phyloP scores from a whole-genome alignment of 2,329 filamentous ascomycete genomes.

The Fusarium incarnatum region DNA sequence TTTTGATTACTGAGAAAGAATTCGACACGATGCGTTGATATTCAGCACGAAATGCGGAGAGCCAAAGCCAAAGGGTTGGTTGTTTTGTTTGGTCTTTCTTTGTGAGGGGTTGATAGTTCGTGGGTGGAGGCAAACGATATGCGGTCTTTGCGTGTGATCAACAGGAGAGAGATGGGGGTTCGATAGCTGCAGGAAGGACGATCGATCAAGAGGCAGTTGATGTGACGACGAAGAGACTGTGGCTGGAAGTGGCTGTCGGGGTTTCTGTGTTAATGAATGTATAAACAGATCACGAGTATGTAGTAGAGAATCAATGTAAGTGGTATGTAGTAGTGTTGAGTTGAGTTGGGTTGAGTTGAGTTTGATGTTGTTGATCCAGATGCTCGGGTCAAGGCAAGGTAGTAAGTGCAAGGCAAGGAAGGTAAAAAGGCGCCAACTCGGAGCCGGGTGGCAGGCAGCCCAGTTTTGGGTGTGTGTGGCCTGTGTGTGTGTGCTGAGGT shows the following conservation, averaged over 20 bases:
- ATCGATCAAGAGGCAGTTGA: slow-evolving; percentile 13
- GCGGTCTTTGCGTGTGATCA: slow-evolving; percentile 37
- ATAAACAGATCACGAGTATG: not conserved
- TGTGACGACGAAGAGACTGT: slow-evolving; percentile 6
- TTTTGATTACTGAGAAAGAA: slow-evolving; percentile 20
- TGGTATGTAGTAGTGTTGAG: not conserved
- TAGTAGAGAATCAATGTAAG: not conserved
- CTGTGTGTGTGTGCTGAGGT: slow-evolving; percentile 27
- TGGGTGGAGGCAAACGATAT: slow-evolving; percentile 39
- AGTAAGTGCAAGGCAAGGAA: slow-evolving; percentile 10
- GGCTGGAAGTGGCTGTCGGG: slow-evolving; percentile 4
- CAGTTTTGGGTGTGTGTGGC: slow-evolving; percentile 37
- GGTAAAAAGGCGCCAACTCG: slow-evolving; percentile 33
- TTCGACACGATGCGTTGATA: slow-evolving; percentile 8
- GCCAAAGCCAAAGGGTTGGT: not conserved
- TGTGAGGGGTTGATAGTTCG: slow-evolving; percentile 40
- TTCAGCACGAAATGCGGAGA: slow-evolving; percentile 33
- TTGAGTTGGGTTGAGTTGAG: slow-evolving; percentile 1
- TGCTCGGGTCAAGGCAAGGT: slow-evolving; percentile 41
- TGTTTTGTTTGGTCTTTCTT: slow-evolving; percentile 13
- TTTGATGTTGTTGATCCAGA: slow-evolving; percentile 45
- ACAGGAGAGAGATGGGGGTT: slow-evolving; percentile 41
- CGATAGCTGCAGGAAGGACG: slow-evolving; percentile 23
- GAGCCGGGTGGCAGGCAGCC: slow-evolving; percentile 46
- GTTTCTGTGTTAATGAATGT: slow-evolving; percentile 1